Conservation (phyloP, 768 basidiomycete species). For the Kwoniella dejecticola region DNA sequence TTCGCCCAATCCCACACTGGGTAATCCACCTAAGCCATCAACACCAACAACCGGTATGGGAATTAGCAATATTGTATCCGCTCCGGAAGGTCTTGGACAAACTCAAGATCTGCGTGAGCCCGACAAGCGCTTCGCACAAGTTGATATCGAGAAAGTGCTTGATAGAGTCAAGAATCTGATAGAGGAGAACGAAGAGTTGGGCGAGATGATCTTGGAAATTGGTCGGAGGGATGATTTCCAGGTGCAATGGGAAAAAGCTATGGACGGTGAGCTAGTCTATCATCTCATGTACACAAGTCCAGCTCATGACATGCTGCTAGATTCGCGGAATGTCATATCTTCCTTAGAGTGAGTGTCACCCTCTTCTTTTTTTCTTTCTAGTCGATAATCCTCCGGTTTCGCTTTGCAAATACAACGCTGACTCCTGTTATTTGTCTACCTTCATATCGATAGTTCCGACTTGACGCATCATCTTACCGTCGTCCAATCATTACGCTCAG, state of each 20-base stretch:
- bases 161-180: slow-evolving; percentile 40
- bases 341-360: slow-evolving; percentile 48
- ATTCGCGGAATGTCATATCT: slow-evolving; percentile 37
- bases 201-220: slow-evolving; percentile 42
- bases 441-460: slow-evolving; percentile 30
- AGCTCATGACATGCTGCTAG: slow-evolving; percentile 16
- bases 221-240: slow-evolving; percentile 23
- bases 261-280: slow-evolving; percentile 33
- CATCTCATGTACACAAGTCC: not conserved
- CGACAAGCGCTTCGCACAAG: not conserved
- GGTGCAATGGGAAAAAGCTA: slow-evolving; percentile 34
- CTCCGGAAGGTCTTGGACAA: too few relatives aligned
- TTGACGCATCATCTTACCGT: slow-evolving; percentile 34
- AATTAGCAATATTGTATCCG: too few relatives aligned
- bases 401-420: too few relatives aligned
- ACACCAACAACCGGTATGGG: too few relatives aligned
- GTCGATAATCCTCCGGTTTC: too few relatives aligned
- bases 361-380: too few relatives aligned
- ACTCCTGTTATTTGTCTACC: too few relatives aligned
- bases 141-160: slow-evolving; percentile 41
- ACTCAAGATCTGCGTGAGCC: too few relatives aligned
- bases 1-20: not conserved
- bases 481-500: slow-evolving; percentile 21
- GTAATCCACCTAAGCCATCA: not conserved
- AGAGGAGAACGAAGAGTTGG: slow-evolving; percentile 48